A percentile compares a stretch with the other conserved stretches of the same genome.
These are phyloP conservation scores for Debaryomyces singareniensis DNA, from an alignment of 1,139 yeast species.

Conservation along the genomic window DNA sequence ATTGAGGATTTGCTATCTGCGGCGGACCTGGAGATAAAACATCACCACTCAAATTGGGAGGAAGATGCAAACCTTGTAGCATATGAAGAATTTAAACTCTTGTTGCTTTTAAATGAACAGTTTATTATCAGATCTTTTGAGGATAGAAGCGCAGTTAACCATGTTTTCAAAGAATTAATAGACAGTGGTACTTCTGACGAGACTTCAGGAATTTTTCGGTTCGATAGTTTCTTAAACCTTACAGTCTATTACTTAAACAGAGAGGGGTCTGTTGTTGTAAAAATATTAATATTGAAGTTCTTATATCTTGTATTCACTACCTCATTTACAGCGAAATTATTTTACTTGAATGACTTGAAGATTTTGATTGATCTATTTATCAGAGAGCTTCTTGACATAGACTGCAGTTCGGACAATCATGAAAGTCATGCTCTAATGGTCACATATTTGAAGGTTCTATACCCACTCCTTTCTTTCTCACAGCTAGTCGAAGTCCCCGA, in stretches of 20 bases:
- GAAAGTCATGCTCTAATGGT: conserved; percentile 54
- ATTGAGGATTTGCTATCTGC: conserved; percentile 48
- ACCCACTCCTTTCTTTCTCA: conserved; percentile 64
- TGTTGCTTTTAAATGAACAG: conserved; percentile 77
- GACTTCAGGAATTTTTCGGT: background rate
- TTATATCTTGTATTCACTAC: conserved; percentile 71
- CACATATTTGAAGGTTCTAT: conserved; percentile 70
- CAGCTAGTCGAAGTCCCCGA: conserved; percentile 46
- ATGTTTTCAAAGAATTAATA: conserved; percentile 42
- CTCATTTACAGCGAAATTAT: conserved; percentile 54
- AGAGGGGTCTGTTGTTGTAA: conserved; percentile 64
- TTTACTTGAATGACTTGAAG: conserved; percentile 78
- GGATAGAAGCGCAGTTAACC: conserved; percentile 28
- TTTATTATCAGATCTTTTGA: conserved; percentile 60
- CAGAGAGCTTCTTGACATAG: conserved; percentile 69
- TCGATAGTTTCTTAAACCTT: conserved; percentile 35
- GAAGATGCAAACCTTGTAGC: conserved; percentile 60
- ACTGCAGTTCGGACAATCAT: conserved; percentile 33
- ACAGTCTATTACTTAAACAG: conserved; percentile 61
- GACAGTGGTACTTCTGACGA: conserved; percentile 11
- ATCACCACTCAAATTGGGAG: conserved; percentile 27
- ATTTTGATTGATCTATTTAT: conserved; percentile 82
- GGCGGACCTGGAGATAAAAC: conserved; percentile 36
- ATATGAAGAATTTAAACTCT: conserved; percentile 65
- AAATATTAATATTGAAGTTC: conserved; percentile 73